A percentile compares a stretch with the other conserved stretches of the same genome.
Evolutionary conservation across 108 stramenopile species (phyloP).

Genomic region (Chaetoceros tenuissimus): DNA sequence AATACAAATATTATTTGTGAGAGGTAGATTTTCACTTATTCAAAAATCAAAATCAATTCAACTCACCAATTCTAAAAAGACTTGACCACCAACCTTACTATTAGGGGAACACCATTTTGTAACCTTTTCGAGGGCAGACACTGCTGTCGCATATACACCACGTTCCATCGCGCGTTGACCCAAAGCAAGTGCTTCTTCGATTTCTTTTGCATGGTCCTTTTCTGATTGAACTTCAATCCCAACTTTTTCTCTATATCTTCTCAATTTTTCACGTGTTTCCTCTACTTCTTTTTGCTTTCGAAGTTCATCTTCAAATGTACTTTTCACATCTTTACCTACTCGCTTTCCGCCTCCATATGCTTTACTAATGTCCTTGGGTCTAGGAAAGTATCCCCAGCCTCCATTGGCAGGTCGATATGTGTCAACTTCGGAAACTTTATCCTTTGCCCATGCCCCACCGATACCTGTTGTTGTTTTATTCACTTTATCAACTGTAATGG

Average conservation of each 20-base stretch:
- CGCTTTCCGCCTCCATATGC: conserved; percentile 88
- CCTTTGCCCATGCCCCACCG: conserved; percentile 60
- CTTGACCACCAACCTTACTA: conserved; percentile 62
- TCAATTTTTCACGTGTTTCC: conserved; percentile 33
- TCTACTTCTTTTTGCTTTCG: conserved; percentile 21
- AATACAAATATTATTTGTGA: no score
- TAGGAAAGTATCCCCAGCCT: conserved; percentile 87
- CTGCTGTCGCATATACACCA: conserved; percentile 68
- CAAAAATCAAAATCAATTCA: no score
- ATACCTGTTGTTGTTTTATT: conserved; percentile 56
- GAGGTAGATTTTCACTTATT: no score
- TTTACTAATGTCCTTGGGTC: conserved; percentile 87
- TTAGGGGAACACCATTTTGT: conserved; percentile 75
- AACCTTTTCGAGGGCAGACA: conserved; percentile 78
- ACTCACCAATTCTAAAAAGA: conserved; percentile 57
- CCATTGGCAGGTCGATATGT: conserved; percentile 61
- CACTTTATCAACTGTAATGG: neutral
- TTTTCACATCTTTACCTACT: conserved; percentile 59
- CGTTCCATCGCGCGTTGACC: conserved; percentile 58
- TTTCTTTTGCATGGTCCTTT: conserved; percentile 60
- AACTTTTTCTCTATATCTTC: conserved; percentile 55
- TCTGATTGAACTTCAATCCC: conserved; percentile 78
- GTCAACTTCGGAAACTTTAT: conserved; percentile 18
- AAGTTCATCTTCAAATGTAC: conserved; percentile 25
- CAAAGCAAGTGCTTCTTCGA: conserved; percentile 59